Evolutionary conservation across 2,329 filamentous ascomycete genomes (phyloP).

Genomic region (Penicillium freii): DNA sequence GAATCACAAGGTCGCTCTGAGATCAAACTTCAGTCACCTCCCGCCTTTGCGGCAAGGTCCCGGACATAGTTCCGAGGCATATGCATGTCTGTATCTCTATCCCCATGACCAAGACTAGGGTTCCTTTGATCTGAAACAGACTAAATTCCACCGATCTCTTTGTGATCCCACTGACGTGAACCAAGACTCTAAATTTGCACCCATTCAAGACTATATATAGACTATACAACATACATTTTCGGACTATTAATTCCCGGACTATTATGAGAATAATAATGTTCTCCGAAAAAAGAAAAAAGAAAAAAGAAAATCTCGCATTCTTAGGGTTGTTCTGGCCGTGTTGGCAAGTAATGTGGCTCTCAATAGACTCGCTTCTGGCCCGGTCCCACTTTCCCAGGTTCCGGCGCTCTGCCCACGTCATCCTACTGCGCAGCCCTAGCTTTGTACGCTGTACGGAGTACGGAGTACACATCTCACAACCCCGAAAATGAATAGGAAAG

Average conservation of each 20-base stretch:
- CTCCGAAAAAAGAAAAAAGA: background rate
- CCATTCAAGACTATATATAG: background rate
- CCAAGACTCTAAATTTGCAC: background rate
- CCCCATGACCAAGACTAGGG: background rate
- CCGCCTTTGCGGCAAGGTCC: background rate
- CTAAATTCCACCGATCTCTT: background rate
- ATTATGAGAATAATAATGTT: background rate
- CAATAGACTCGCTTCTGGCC: background rate
- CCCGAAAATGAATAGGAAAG: background rate
- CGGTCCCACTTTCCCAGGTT: slow-evolving; percentile 1
- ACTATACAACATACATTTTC: background rate
- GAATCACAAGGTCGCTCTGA: background rate
- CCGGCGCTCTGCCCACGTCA: slow-evolving; percentile 5
- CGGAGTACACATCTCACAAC: background rate
- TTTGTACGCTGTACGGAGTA: background rate
- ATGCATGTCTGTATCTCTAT: background rate
- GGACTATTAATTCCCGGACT: background rate
- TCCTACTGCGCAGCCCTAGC: background rate
- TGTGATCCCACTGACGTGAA: background rate
- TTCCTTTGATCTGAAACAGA: background rate
- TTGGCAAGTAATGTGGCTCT: slow-evolving; percentile 4
- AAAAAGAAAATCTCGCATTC: background rate
- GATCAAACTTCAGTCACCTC: slow-evolving; percentile 6
- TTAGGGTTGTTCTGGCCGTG: background rate
- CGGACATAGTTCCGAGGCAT: background rate